Conservation (phyloP, 139 green algal species). For the Deuterostichococcus epilithicus region DNA sequence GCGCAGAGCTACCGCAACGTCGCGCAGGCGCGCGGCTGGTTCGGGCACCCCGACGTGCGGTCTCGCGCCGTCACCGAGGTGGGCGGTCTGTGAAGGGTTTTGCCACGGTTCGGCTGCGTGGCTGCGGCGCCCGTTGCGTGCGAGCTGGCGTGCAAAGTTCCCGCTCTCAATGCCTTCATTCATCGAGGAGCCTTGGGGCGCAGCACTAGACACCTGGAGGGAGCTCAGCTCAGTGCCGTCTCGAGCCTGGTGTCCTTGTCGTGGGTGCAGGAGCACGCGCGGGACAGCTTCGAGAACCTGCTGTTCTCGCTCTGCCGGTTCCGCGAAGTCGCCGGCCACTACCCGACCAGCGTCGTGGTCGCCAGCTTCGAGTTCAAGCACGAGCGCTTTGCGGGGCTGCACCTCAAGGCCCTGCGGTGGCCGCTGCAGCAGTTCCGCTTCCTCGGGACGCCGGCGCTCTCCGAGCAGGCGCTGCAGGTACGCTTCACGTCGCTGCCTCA, state of each 20-base stretch:
- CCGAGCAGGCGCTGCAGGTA: conserved; percentile 39
- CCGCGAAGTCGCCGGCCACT: conserved; percentile 69
- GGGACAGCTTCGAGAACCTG: conserved; percentile 93
- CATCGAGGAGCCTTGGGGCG: not conserved
- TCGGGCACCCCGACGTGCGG: conserved; percentile 36
- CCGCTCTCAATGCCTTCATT: not conserved
- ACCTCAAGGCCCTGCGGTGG: conserved; percentile 67
- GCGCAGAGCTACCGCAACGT: conserved; percentile 77
- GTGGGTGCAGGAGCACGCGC: conserved; percentile 68
- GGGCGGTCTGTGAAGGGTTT: not conserved
- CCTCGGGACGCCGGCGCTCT: conserved; percentile 65
- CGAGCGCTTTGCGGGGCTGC: conserved; percentile 67
- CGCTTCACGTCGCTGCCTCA: conserved; percentile 10
- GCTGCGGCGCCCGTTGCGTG: not conserved
- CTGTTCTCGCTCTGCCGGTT: conserved; percentile 88
- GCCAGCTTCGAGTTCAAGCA: conserved; percentile 91
- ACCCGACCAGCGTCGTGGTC: conserved; percentile 70
- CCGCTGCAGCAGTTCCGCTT: conserved; percentile 66
- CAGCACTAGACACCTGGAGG: not conserved
- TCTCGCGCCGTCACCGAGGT: conserved; percentile 41
- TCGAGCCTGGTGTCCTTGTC: not conserved
- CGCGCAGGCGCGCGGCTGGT: conserved; percentile 67
- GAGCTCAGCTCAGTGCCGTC: not conserved
- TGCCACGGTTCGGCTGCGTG: not conserved
- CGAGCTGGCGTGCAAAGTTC: not conserved